These are phyloP conservation scores for Solanum chacoense DNA, from an alignment of 305 asterid species.

Conservation along the genomic window DNA sequence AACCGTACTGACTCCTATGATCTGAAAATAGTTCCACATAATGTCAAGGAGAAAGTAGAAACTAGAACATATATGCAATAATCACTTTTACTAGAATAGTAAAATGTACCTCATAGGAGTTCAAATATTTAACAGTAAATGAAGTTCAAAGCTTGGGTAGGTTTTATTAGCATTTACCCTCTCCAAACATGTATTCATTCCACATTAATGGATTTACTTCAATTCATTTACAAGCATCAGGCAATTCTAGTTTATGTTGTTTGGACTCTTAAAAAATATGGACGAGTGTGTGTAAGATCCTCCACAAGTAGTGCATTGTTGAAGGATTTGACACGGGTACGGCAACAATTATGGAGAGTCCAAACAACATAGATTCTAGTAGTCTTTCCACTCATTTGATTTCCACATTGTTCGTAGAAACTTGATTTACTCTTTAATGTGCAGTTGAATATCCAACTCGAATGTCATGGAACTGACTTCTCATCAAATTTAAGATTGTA, in stretches of 20 bases:
- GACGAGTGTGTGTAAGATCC: background rate
- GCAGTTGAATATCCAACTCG: background rate
- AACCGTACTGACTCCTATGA: background rate
- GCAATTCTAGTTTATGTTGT: background rate
- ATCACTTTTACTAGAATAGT: background rate
- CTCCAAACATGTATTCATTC: background rate
- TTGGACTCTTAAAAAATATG: background rate
- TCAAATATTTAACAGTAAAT: background rate
- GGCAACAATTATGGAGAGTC: background rate
- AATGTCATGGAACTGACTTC: background rate
- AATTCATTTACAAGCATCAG: background rate
- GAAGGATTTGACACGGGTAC: background rate
- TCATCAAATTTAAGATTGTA: background rate
- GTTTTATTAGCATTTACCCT: background rate
- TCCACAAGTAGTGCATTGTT: background rate
- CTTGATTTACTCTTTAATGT: background rate
- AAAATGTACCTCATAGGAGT: background rate
- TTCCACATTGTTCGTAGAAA: background rate
- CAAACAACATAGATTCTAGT: background rate
- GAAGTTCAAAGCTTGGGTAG: background rate
- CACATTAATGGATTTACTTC: background rate
- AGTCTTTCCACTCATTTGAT: background rate
- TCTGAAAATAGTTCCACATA: background rate
- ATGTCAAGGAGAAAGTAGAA: background rate
- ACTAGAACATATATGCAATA: background rate